A percentile compares a stretch with the other conserved stretches of the same genome.
These are phyloP conservation scores for Sarcodon sp. DNA, from an alignment of 768 basidiomycete genomes.

Conservation along the genomic window DNA sequence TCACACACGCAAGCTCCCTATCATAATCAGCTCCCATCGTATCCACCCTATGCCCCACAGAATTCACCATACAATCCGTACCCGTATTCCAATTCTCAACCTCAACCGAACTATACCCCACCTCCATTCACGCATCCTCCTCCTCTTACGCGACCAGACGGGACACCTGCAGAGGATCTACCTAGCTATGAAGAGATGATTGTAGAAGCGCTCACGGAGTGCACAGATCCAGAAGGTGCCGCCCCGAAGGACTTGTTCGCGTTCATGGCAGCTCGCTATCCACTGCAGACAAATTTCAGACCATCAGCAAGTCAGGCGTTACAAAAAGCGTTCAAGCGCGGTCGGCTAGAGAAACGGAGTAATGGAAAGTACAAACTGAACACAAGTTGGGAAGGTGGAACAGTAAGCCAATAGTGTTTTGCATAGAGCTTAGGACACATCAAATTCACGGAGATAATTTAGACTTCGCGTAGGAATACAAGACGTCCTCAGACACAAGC, in stretches of 20 bases:
- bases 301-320: slow-evolving; percentile 84
- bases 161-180: slow-evolving; percentile 33
- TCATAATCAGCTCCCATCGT: slow-evolving; percentile 12
- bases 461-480: slow-evolving; percentile 72
- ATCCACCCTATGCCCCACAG: slow-evolving; percentile 15
- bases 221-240: slow-evolving; percentile 59
- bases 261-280: slow-evolving; percentile 77
- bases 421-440: background rate
- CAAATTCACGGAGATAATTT: background rate
- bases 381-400: slow-evolving; percentile 70
- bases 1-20: slow-evolving; percentile 14
- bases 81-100: slow-evolving; percentile 11
- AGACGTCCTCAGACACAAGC: slow-evolving; percentile 60
- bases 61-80: slow-evolving; percentile 5
- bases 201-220: slow-evolving; percentile 60
- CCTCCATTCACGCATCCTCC: slow-evolving; percentile 14
- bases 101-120: slow-evolving; percentile 20
- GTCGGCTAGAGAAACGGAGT: slow-evolving; percentile 65
- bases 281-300: slow-evolving; percentile 78
- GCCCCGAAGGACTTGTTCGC: slow-evolving; percentile 75
- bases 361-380: slow-evolving; percentile 68
- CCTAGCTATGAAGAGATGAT: slow-evolving; percentile 93
- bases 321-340: slow-evolving; percentile 76
- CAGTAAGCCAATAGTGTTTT: slow-evolving; percentile 30
- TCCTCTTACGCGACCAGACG: slow-evolving; percentile 13